A percentile compares a stretch with the other conserved stretches of the same genome.
phyloP scores from a whole-genome alignment of 2,329 filamentous ascomycete genomes.

The Talaromyces sp. region DNA sequence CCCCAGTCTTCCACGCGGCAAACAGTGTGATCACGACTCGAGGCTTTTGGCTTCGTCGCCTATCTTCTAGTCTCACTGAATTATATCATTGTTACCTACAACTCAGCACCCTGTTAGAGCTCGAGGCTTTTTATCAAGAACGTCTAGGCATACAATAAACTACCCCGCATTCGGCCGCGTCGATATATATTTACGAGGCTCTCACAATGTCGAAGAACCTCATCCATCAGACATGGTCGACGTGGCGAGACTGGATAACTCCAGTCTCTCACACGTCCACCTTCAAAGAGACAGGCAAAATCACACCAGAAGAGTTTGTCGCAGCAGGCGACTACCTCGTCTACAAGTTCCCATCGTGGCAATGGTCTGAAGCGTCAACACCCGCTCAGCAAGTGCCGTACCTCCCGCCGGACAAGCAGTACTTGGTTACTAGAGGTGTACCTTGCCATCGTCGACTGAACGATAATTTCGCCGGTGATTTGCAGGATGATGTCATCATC shows the following conservation, averaged over 20 bases:
- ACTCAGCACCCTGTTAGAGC: background rate
- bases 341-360: slow-evolving; percentile 98
- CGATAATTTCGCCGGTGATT: slow-evolving; percentile 86
- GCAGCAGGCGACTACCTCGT: slow-evolving; percentile 95
- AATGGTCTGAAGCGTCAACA: slow-evolving; percentile 87
- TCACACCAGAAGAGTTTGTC: slow-evolving; percentile 95
- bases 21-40: background rate
- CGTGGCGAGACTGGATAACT: slow-evolving; percentile 84
- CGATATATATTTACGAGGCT: background rate
- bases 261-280: slow-evolving; percentile 86
- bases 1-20: background rate
- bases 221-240: slow-evolving; percentile 87
- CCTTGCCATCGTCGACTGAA: slow-evolving; percentile 88
- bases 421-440: slow-evolving; percentile 87
- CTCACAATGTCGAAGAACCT: slow-evolving; percentile 61
- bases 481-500: slow-evolving; percentile 84
- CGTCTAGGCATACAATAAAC: background rate
- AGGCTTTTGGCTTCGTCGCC: background rate
- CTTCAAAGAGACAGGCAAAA: slow-evolving; percentile 88
- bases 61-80: background rate
- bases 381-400: slow-evolving; percentile 71
- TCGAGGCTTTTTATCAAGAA: background rate
- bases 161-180: slow-evolving; percentile 11
- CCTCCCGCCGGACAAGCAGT: slow-evolving; percentile 87
- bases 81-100: background rate